Conservation (phyloP, 352 stramenopile species). For the Phytophthora fragariae region DNA sequence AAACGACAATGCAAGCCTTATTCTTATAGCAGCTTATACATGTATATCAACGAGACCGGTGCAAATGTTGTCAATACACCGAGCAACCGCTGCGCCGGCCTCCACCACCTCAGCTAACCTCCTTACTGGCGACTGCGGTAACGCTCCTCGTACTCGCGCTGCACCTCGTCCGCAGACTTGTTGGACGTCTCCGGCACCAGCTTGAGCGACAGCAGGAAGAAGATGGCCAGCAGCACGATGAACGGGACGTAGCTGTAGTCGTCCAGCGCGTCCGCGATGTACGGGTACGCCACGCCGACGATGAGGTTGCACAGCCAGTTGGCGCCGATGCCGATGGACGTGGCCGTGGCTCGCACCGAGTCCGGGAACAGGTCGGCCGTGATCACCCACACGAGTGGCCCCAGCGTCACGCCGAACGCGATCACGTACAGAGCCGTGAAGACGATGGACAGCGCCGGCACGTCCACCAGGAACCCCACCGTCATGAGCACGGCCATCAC, state of each 20-base stretch:
- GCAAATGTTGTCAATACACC: background rate
- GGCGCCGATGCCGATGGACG: conserved; percentile 48
- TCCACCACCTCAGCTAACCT: background rate
- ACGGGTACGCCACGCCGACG: conserved; percentile 62
- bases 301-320: conserved; percentile 63
- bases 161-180: conserved; percentile 64
- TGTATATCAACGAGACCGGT: background rate
- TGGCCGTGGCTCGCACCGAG: conserved; percentile 33
- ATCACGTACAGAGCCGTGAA: conserved; percentile 32
- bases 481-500: conserved; percentile 36
- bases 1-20: no score
- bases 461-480: conserved; percentile 33
- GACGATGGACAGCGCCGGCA: conserved; percentile 32
- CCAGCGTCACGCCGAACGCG: conserved; percentile 4
- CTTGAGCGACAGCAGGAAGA: conserved; percentile 47
- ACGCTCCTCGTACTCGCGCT: conserved; percentile 41
- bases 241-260: conserved; percentile 60
- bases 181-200: conserved; percentile 61
- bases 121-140: conserved; percentile 19
- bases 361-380: conserved; percentile 31
- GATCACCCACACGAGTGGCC: conserved; percentile 28
- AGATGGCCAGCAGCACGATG: conserved; percentile 49
- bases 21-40: background rate
- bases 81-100: background rate
- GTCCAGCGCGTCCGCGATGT: conserved; percentile 46